Base-by-base conservation (phyloP, 139 green algal species). In the Tetradesmus lagerheimii region DNA sequence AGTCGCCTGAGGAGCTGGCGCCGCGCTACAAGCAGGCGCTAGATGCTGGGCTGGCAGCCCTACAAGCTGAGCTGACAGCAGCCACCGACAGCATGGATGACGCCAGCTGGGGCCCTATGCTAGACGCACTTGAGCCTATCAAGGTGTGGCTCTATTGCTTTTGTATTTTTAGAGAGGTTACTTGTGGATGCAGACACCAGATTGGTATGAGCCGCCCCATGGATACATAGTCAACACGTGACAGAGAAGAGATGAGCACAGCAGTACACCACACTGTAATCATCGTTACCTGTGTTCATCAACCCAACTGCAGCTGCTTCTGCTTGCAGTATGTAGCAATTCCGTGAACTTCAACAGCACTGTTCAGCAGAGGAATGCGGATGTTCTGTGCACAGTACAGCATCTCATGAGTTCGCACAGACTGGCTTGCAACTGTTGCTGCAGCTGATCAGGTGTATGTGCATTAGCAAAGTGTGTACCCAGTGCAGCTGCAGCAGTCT, bases 11-110 rank as follows among this genome's bases (percentile, higher is more conserved):
- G 31, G n/a, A 43, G 11, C 85, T 75, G 18, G 23, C 67, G 0
- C 27, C 66, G 14, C 16, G 57, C 2, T 89, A 89, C 85, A 35
- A 64, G 31, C 71, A 74, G n/a, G 85, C 85, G 43, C 45, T 76
- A 4, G 85, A 89, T 80, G 74, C 45, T 18, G 85, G 85, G 14
- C 71, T 89, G 20, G 18, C 25, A 34, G 85, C 74, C 1, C 71
- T 89, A 27, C 85, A 89, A 23, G 38, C 83, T 18, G 85, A 89
- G 64, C n/a, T 89, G 34, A 34, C 74, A 66, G 85, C 71, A 83
- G 85, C 85, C 83, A 34, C 71, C 29, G 85, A 38, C 18, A 29
- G 25, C 29, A 5, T 66, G 38, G 74, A 84, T 16, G 57, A 38
- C 41, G 80, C 20, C 64, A 84, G 45, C 85, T 84, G 71, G 85